These are phyloP conservation scores for Daldinia grandis DNA, from an alignment of 495 filamentous ascomycete genomes.

Conservation along the genomic window DNA sequence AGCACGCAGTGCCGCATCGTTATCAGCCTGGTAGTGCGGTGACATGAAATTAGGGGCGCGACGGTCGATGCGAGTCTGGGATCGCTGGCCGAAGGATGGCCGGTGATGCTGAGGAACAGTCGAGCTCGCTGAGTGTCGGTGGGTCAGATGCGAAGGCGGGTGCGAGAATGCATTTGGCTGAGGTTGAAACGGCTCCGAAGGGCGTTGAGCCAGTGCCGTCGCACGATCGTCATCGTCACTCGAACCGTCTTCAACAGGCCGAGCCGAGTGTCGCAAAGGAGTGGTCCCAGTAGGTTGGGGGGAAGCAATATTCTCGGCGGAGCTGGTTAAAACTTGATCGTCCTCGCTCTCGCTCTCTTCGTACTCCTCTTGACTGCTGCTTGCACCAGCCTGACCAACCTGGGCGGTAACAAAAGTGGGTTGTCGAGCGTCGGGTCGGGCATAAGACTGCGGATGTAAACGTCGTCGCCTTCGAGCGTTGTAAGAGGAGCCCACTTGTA, in stretches of 20 bases:
- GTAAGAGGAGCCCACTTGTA: conserved; percentile 71
- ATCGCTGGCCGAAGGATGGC: conserved; percentile 52
- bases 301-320: conserved; percentile 74
- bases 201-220: conserved; percentile 75
- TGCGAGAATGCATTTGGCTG: conserved; percentile 92
- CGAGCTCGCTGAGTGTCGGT: conserved; percentile 59
- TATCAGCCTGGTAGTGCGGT: conserved; percentile 81
- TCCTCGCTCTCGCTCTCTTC: conserved; percentile 83
- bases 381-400: conserved; percentile 55
- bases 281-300: conserved; percentile 28
- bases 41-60: conserved; percentile 68
- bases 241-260: conserved; percentile 61
- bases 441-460: conserved; percentile 57
- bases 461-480: conserved; percentile 64
- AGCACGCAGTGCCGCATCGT: conserved; percentile 91
- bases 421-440: conserved; percentile 41
- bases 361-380: conserved; percentile 66
- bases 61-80: conserved; percentile 57
- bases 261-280: conserved; percentile 37
- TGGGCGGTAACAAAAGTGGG: conserved; percentile 53
- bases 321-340: conserved; percentile 83
- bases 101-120: conserved; percentile 53
- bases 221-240: conserved; percentile 73
- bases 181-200: conserved; percentile 73
- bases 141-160: conserved; percentile 68